These are phyloP conservation scores for Pseudotulostoma volvatum DNA, from an alignment of 495 filamentous ascomycete genomes.

Conservation along the genomic window DNA sequence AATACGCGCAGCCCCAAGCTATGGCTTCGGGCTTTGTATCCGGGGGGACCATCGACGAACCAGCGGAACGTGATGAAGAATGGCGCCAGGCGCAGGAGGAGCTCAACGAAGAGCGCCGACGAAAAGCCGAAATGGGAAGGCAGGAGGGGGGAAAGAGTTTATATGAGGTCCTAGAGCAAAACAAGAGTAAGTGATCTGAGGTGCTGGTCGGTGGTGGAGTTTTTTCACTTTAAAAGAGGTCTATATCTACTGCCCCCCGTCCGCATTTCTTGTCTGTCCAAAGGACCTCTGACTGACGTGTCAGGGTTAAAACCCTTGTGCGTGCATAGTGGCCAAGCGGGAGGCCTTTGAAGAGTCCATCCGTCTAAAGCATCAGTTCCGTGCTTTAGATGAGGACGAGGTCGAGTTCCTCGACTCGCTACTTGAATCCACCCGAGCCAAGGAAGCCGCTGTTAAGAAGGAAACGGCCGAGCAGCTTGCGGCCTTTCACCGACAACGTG, in stretches of 20 bases:
- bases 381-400: conserved; percentile 84
- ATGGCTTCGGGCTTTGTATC: conserved; percentile 89
- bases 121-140: conserved; percentile 39
- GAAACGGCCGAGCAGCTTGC: conserved; percentile 62
- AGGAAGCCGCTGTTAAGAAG: conserved; percentile 57
- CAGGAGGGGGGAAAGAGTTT: conserved; percentile 54
- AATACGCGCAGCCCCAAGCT: no score
- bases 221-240: no score
- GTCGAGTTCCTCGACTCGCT: conserved; percentile 79
- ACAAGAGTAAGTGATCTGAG: conserved; percentile 60
- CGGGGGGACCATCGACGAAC: conserved; percentile 55
- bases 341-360: conserved; percentile 88
- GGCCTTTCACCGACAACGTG: conserved; percentile 50
- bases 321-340: conserved; percentile 65
- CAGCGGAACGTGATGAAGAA: conserved; percentile 43
- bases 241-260: no score
- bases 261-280: no score
- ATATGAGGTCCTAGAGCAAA: conserved; percentile 77
- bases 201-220: no score
- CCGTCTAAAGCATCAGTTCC: conserved; percentile 83
- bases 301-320: conserved; percentile 25
- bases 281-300: conserved; percentile 31
- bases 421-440: conserved; percentile 45
- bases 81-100: conserved; percentile 68
- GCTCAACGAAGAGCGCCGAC: conserved; percentile 49